Base-by-base conservation (phyloP, 345 rosid genomes). In the Anacardium occidentale region DNA sequence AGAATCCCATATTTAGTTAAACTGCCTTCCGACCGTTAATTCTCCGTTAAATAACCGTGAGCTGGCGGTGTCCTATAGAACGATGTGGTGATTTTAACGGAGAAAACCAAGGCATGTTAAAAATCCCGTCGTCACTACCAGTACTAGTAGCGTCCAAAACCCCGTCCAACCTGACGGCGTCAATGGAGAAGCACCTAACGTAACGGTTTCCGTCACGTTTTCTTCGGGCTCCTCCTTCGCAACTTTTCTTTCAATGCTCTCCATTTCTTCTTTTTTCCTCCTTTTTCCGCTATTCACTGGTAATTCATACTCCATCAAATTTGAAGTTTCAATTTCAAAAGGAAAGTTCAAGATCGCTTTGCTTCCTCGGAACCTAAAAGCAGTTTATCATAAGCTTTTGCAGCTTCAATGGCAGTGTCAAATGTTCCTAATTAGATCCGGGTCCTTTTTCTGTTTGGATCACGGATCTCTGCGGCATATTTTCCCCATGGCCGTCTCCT, bases 141-240 rank as follows among this genome's bases (percentile, higher is more conserved):
- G 80, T 86, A 52, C 84, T 34, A 34, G 37, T 3, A 34, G 37
- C 94, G 4, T 94, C 97, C 97, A 94, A 76, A 92, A 79, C 24
- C 90, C 91, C 77, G 68, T 86, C 98, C 98, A 94, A 77, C 84
- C 84, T 24, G 98, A 94, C 84, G 97, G 97, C 81, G 98, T 94
- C 62, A 92, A 84, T 22, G 94, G 91, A n/a, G 85, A 72, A 0
- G 73, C 73, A 64, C 76, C 40, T 21, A 32, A 77, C 74, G 76
- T 37, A 18, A 52, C 63, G 37, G 21, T 24, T 0, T 13, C 70
- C 14, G 51, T 57, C 48, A 65, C 71, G 47, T 24, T 76, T 68
- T 67, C 71, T 67, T 51, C 73, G 50, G 42, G 53, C n/a, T 45
- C 55, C 66, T 53, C 53, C 69, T 18, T 52, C 50, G 34, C 50